phyloP scores from a whole-genome alignment of 345 rosid species.

The Hevea brasiliensis region DNA sequence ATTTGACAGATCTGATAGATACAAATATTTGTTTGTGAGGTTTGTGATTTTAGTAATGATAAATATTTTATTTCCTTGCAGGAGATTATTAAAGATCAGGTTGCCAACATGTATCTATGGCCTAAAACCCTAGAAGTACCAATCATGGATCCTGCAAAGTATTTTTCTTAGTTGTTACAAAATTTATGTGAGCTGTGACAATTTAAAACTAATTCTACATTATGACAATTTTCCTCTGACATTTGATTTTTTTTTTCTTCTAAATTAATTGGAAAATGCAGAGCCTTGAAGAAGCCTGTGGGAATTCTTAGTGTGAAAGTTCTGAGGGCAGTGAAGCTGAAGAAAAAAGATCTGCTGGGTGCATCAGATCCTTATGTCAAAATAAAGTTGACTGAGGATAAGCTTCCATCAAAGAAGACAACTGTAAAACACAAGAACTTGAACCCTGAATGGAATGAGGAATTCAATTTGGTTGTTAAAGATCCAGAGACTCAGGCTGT shows the following conservation, averaged over 20 bases:
- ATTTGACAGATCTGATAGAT: slow-evolving; percentile 2
- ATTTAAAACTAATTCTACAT: not conserved
- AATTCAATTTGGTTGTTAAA: slow-evolving; percentile 66
- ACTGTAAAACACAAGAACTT: slow-evolving; percentile 86
- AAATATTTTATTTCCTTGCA: slow-evolving; percentile 29
- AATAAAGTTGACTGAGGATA: slow-evolving; percentile 80
- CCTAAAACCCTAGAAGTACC: slow-evolving; percentile 78
- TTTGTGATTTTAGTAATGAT: slow-evolving; percentile 10
- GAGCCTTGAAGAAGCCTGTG: slow-evolving; percentile 83
- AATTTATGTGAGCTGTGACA: not conserved
- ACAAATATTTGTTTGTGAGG: not conserved
- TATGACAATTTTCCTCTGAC: not conserved
- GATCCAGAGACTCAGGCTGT: slow-evolving; percentile 75
- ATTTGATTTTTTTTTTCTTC: slow-evolving; percentile 17
- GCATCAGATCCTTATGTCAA: slow-evolving; percentile 97
- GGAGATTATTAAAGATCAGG: slow-evolving; percentile 95
- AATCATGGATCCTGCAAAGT: slow-evolving; percentile 81
- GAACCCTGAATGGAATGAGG: slow-evolving; percentile 98
- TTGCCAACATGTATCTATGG: slow-evolving; percentile 95
- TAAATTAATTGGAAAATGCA: slow-evolving; percentile 37
- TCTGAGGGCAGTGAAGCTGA: slow-evolving; percentile 73
- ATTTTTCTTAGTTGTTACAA: slow-evolving; percentile 25
- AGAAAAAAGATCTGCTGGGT: slow-evolving; percentile 87
- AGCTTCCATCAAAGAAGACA: slow-evolving; percentile 81
- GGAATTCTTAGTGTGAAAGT: slow-evolving; percentile 83